phyloP scores from a whole-genome alignment of 1,284 basidiomycete genomes.

The Volvariella volvacea region DNA sequence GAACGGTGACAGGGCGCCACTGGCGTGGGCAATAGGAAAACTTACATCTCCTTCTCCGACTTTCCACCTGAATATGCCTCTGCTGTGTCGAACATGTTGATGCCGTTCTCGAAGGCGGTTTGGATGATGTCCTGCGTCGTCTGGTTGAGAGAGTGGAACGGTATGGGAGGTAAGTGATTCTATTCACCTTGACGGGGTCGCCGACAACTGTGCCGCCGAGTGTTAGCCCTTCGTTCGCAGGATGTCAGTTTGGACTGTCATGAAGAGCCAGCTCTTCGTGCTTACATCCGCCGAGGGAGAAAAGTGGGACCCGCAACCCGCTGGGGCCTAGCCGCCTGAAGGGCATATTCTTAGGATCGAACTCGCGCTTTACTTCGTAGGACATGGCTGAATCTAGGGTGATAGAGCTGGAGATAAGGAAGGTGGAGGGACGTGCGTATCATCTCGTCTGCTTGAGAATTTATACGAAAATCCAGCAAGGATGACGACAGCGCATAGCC shows the following conservation, averaged over 20 bases:
- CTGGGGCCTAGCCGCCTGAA: conserved; percentile 71
- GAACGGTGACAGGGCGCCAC: neutral
- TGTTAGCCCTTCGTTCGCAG: conserved; percentile 43
- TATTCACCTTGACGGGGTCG: conserved; percentile 58
- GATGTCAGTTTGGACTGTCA: neutral
- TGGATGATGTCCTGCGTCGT: conserved; percentile 50
- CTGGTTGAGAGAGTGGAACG: neutral
- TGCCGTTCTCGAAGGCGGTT: conserved; percentile 59
- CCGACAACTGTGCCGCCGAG: conserved; percentile 64
- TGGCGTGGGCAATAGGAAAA: conserved; percentile 3
- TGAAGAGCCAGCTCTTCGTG: neutral
- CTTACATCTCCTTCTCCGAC: conserved; percentile 61
- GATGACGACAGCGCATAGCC: too few species aligned
- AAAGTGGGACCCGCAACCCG: conserved; percentile 72
- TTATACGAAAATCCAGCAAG: too few species aligned
- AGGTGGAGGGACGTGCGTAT: too few species aligned
- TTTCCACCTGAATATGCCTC: conserved; percentile 67
- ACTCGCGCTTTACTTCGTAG: conserved; percentile 19
- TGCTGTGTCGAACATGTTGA: conserved; percentile 59
- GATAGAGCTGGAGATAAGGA: too few species aligned
- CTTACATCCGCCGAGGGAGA: conserved; percentile 75
- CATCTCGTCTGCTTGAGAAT: too few species aligned
- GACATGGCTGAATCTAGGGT: neutral
- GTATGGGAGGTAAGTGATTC: neutral
- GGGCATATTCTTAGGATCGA: conserved; percentile 61